Base-by-base conservation (phyloP, 192 early-diverging fungal species). In the Linnemannia elongata region DNA sequence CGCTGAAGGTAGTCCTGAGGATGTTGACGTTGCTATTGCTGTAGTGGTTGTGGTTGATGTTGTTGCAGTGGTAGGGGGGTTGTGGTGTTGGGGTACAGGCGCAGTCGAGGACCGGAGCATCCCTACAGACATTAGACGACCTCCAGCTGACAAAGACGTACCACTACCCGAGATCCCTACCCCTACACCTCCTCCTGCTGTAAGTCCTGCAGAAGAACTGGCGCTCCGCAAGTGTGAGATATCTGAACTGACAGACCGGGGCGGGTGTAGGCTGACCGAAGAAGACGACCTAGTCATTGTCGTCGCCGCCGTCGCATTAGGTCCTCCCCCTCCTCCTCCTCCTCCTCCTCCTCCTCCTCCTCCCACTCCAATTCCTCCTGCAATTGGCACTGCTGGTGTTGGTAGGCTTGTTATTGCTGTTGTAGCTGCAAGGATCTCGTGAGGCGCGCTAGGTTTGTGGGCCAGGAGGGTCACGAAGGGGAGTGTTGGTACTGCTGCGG, bases 391-490 rank as follows among this genome's bases (percentile, higher is more conserved):
- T 79, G 15, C 0, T 4, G 49, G n/a, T 39, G 24, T 6, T 68
- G 73, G 27, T 44, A 24, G 4, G 8, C 3, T 13, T 2, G 70
- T 24, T 7, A 70, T 27, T 3, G 74, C 42, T 41, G 75, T 60
- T 10, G 36, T n/a, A 35, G 45, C 68, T 4, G 72, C 45, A 33
- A 81, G 36, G 35, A 81, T 81, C 8, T 87, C 85, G 41, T 63
- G 33, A 2, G 76, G 20, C 24, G 79, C 41, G 17, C 41, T 66
- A 0, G 85, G 85, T 35, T 75, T 87, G 54, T 87, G 79, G 36
- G 75, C 75, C 24, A 70, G 73, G n/a, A 87, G 71, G 27, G 81
- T 72, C 45, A 87, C 85, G 35, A 78, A 81, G 38, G 79, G 84
- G 0, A 86, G 75, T 41, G 79, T 68, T 24, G 85, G 85, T n/a